Conservation (phyloP, 192 early-diverging fungal species). For the Hyaloraphidium curvatum region DNA sequence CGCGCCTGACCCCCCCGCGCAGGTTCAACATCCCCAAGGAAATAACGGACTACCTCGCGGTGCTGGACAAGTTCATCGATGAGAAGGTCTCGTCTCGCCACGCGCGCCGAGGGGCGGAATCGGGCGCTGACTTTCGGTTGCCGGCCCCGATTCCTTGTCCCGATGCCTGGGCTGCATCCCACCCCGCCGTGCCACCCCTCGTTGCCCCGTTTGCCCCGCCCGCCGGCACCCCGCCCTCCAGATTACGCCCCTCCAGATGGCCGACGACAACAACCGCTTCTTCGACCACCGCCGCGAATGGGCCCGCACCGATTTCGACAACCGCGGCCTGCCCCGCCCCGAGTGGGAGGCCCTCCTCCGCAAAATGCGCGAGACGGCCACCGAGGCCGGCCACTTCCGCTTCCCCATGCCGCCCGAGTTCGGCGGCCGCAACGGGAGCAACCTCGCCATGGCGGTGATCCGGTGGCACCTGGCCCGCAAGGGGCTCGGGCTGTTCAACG, state of each 20-base stretch:
- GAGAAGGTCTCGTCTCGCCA: too few species aligned
- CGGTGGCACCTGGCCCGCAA: neutral
- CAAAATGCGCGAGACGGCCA: neutral
- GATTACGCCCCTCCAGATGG: neutral
- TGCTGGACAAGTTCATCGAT: neutral
- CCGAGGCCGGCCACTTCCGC: slow-evolving; percentile 1
- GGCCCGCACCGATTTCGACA: slow-evolving; percentile 1
- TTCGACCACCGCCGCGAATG: slow-evolving; percentile 3
- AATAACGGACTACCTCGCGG: too few species aligned
- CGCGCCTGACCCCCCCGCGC: too few species aligned
- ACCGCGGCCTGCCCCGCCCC: neutral
- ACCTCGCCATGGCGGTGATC: slow-evolving; percentile 1
- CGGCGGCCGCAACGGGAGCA: neutral
- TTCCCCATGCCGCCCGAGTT: neutral
- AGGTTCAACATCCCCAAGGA: too few species aligned
- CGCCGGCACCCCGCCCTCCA: too few species aligned
- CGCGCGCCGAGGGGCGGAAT: too few species aligned
- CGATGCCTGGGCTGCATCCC: too few species aligned
- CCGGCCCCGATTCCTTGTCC: too few species aligned
- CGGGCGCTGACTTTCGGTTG: too few species aligned
- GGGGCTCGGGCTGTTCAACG: neutral
- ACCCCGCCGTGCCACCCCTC: too few species aligned
- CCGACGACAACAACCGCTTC: neutral
- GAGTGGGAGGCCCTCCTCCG: slow-evolving; percentile 3
- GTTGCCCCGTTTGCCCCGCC: too few species aligned